Percentiles rank a stretch among this genome's conserved stretches.
Evolutionary conservation across 148 eudicot genomes (phyloP).

Genomic region (Selenicereus undatus): DNA sequence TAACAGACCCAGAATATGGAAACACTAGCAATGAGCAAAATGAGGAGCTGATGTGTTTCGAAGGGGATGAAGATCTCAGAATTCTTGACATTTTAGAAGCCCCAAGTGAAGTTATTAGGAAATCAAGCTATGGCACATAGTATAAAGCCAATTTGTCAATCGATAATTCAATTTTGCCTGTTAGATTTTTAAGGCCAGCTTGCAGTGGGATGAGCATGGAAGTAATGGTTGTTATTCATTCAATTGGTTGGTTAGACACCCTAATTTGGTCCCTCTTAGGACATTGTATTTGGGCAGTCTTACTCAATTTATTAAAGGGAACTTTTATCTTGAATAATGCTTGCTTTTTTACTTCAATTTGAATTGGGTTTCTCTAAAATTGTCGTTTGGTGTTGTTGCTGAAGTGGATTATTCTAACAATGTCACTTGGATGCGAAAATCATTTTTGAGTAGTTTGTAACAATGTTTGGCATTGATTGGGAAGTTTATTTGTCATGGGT

Average conservation of each 20-base stretch:
- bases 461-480: conserved; percentile 8
- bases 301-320: conserved; percentile 77
- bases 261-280: conserved; percentile 75
- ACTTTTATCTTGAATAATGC: not conserved
- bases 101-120: conserved; percentile 95
- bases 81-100: conserved; percentile 76
- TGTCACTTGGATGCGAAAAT: conserved; percentile 8
- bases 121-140: conserved; percentile 84
- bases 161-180: conserved; percentile 35
- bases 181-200: conserved; percentile 84
- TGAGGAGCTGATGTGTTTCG: conserved; percentile 62
- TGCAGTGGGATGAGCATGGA: conserved; percentile 52
- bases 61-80: conserved; percentile 70
- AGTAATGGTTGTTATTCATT: conserved; percentile 39
- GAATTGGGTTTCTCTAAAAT: conserved; percentile 19
- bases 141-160: conserved; percentile 58
- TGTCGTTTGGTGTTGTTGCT: conserved; percentile 21
- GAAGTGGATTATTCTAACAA: conserved; percentile 12
- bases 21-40: not conserved
- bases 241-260: conserved; percentile 56
- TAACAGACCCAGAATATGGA: conserved; percentile 24
- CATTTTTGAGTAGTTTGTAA: too few species aligned
- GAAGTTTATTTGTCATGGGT: not conserved
- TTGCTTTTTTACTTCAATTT: not conserved
- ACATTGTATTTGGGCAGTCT: conserved; percentile 73